Conservation (phyloP, 768 basidiomycete species). For the Podaxis sp. region DNA sequence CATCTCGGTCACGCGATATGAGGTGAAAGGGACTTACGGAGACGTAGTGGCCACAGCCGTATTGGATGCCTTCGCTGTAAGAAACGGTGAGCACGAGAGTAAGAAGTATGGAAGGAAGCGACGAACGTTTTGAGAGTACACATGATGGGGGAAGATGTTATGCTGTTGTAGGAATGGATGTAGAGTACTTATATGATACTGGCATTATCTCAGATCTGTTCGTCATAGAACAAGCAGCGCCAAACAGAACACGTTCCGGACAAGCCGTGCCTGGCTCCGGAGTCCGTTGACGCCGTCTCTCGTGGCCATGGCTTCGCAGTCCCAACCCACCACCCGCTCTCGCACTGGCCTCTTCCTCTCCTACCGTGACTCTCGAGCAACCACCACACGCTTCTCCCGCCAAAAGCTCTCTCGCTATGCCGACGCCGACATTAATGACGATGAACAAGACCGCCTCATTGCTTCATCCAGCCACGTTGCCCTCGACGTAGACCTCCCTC, state of each 20-base stretch:
- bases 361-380: slow-evolving; percentile 76
- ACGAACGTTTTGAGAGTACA: slow-evolving; percentile 57
- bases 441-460: slow-evolving; percentile 72
- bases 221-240: slow-evolving; percentile 3
- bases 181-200: slow-evolving; percentile 15
- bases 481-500: slow-evolving; percentile 70
- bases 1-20: slow-evolving; percentile 11
- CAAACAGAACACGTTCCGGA: slow-evolving; percentile 27
- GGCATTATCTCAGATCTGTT: slow-evolving; percentile 12
- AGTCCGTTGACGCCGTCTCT: background rate
- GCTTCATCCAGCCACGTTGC: slow-evolving; percentile 38
- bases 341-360: slow-evolving; percentile 93
- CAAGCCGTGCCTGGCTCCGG: slow-evolving; percentile 2
- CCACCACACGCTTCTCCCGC: slow-evolving; percentile 39
- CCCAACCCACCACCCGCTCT: slow-evolving; percentile 63
- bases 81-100: slow-evolving; percentile 19
- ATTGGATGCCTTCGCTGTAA: slow-evolving; percentile 68
- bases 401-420: slow-evolving; percentile 39
- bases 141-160: slow-evolving; percentile 31
- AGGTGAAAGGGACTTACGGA: slow-evolving; percentile 42
- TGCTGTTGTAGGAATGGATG: background rate
- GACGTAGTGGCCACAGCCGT: slow-evolving; percentile 80
- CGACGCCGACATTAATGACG: slow-evolving; percentile 46
- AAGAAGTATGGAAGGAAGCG: slow-evolving; percentile 1
- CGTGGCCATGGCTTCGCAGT: slow-evolving; percentile 23